These are phyloP conservation scores for Leptodermis oblonga DNA, from an alignment of 257 asterid species.

Conservation along the genomic window DNA sequence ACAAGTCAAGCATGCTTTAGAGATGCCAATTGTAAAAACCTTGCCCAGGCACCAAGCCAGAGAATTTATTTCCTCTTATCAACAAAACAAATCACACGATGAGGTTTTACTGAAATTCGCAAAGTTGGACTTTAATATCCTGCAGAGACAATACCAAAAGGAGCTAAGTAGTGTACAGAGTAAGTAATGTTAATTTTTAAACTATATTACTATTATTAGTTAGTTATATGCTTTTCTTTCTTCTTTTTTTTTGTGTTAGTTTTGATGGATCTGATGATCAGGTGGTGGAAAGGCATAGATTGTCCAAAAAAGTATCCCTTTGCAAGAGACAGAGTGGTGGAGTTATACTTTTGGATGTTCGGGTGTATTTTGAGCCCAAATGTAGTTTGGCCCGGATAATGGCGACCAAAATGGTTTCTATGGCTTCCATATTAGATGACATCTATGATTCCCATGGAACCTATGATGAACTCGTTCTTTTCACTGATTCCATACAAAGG, in stretches of 20 bases:
- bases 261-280: not conserved
- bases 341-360: constrained; percentile 29
- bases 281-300: constrained; percentile 42
- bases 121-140: constrained; percentile 25
- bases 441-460: constrained; percentile 25
- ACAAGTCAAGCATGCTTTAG: constrained; percentile 15
- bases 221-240: too few relatives aligned
- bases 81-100: constrained; percentile 13
- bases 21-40: constrained; percentile 18
- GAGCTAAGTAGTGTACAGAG: constrained; percentile 18
- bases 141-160: constrained; percentile 23
- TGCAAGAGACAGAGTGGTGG: constrained; percentile 38
- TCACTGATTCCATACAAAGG: constrained; percentile 27
- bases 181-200: not conserved
- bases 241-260: too few relatives aligned
- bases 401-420: constrained; percentile 12
- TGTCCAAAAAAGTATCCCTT: constrained; percentile 10
- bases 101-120: constrained; percentile 18
- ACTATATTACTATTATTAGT: too few relatives aligned
- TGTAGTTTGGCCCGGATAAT: constrained; percentile 14
- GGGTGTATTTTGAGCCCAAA: constrained; percentile 34
- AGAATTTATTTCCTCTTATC: constrained; percentile 20
- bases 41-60: constrained; percentile 18
- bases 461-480: constrained; percentile 16
- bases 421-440: constrained; percentile 20